phyloP scores from a whole-genome alignment of 768 basidiomycete genomes.

The Sistotremastrum suecicum region DNA sequence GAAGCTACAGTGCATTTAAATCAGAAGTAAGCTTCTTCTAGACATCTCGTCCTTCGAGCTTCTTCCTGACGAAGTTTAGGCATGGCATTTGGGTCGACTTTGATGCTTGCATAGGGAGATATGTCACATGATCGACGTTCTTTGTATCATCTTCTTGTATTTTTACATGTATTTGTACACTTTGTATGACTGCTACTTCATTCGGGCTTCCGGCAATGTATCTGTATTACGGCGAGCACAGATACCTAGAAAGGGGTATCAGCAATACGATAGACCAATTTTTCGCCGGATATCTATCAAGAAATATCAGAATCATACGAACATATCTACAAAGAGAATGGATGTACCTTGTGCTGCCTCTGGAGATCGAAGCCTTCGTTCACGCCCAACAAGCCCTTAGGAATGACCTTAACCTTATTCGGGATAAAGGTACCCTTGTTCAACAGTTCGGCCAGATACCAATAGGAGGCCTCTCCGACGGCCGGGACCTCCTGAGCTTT shows the following conservation, averaged over 20 bases:
- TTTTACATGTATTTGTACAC: too few relatives aligned
- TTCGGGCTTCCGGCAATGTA: not conserved
- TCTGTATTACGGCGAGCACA: not conserved
- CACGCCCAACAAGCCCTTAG: constrained; percentile 2
- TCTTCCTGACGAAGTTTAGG: too few relatives aligned
- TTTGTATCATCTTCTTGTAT: too few relatives aligned
- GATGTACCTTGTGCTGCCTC: constrained; percentile 1
- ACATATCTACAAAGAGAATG: not conserved
- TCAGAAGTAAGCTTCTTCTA: too few relatives aligned
- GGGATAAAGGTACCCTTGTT: not conserved
- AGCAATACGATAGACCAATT: constrained; percentile 5
- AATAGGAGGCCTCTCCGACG: constrained; percentile 1
- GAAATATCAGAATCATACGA: not conserved
- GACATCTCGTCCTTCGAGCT: too few relatives aligned
- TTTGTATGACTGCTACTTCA: too few relatives aligned
- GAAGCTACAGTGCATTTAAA: too few relatives aligned
- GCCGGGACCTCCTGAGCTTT: not conserved
- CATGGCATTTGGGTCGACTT: too few relatives aligned
- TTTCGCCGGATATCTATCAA: constrained; percentile 5
- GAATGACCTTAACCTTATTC: constrained; percentile 5
- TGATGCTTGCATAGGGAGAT: too few relatives aligned
- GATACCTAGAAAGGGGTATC: constrained; percentile 2
- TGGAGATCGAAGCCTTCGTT: constrained; percentile 5
- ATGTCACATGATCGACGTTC: too few relatives aligned
- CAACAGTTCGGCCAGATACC: not conserved